These are phyloP conservation scores for Biscutella laevigata DNA, from an alignment of 441 rosid genomes.

Conservation along the genomic window DNA sequence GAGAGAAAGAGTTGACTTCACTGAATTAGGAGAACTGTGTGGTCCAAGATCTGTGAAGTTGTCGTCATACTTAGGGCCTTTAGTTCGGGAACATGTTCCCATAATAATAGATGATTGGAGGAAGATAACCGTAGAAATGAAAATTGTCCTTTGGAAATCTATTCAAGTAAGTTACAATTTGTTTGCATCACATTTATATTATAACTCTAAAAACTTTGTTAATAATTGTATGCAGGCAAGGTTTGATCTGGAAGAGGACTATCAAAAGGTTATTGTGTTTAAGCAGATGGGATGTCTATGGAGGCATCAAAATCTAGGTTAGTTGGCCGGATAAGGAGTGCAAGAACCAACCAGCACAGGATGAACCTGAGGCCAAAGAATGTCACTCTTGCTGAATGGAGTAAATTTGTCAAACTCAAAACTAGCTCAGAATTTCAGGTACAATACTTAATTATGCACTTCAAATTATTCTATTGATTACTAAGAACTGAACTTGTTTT, in stretches of 20 bases:
- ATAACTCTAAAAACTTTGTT: too few relatives aligned
- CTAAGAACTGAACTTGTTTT: not conserved
- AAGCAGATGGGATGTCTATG: not conserved
- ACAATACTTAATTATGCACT: not conserved
- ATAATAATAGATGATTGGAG: not conserved
- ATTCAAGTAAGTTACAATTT: not conserved
- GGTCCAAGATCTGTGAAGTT: not conserved
- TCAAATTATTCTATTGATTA: too few relatives aligned
- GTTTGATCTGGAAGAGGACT: not conserved
- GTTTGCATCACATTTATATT: too few relatives aligned
- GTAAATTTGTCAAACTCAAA: not conserved
- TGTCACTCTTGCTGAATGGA: not conserved
- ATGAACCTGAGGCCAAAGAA: not conserved
- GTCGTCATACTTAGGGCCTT: not conserved
- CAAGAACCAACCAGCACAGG: not conserved
- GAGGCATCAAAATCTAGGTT: not conserved
- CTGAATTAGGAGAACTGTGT: not conserved
- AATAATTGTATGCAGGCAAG: not conserved
- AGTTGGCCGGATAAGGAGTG: not conserved
- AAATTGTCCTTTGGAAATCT: not conserved
- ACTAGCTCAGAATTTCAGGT: not conserved
- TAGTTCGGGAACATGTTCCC: constrained; percentile 7
- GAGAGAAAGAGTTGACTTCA: not conserved
- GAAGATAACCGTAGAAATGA: not conserved
- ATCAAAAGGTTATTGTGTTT: not conserved